phyloP scores from a whole-genome alignment of 2,329 filamentous ascomycete species.

The Aspergillus aculeatinus region DNA sequence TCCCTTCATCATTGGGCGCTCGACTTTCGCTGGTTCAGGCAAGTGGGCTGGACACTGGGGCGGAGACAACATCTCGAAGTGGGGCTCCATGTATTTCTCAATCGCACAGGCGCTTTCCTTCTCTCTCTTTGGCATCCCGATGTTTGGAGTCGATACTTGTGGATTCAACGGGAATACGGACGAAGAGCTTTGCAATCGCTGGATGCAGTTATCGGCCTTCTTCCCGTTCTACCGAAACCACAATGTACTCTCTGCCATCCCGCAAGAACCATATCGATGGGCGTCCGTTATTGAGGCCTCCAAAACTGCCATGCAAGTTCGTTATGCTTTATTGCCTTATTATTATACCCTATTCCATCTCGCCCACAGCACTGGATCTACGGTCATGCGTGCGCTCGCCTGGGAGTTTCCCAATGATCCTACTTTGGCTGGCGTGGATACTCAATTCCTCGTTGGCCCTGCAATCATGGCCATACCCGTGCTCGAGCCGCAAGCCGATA shows the following conservation, averaged over 20 bases:
- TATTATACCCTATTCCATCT: constrained; percentile 72
- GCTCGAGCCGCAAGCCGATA: constrained; percentile 59
- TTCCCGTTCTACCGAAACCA: constrained; percentile 80
- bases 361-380: constrained; percentile 64
- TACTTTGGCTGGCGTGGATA: constrained; percentile 63
- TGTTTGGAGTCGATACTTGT: constrained; percentile 71
- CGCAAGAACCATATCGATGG: constrained; percentile 74
- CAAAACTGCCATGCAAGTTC: constrained; percentile 66
- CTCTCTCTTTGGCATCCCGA: constrained; percentile 71
- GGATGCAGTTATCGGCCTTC: constrained; percentile 72
- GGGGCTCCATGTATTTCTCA: constrained; percentile 71
- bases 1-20: constrained; percentile 80
- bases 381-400: constrained; percentile 69
- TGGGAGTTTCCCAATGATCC: constrained; percentile 76
- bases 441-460: constrained; percentile 69
- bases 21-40: constrained; percentile 75
- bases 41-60: constrained; percentile 80
- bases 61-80: constrained; percentile 70
- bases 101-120: constrained; percentile 78
- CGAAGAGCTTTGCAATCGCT: constrained; percentile 69
- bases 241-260: constrained; percentile 60
- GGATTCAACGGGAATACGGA: constrained; percentile 68
- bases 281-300: constrained; percentile 62
- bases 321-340: constrained; percentile 71
- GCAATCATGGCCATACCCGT: constrained; percentile 67